Evolutionary conservation across 768 basidiomycete genomes (phyloP).

Genomic region (Lenzites betulinus): DNA sequence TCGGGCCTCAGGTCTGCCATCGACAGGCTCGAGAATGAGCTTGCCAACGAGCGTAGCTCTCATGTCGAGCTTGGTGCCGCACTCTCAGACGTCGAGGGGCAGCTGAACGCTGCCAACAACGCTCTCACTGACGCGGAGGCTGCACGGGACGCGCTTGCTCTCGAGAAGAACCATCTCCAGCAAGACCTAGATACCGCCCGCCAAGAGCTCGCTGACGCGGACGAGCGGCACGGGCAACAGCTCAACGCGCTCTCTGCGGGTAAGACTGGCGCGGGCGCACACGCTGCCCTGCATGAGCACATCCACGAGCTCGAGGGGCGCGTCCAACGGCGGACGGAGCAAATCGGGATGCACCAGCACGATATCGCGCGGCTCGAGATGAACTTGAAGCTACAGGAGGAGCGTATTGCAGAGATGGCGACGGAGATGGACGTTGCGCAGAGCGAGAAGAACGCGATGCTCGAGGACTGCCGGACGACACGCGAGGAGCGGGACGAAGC

Average conservation of each 20-base stretch:
- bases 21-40: slow-evolving; percentile 24
- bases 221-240: slow-evolving; percentile 67
- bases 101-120: slow-evolving; percentile 46
- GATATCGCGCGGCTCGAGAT: slow-evolving; percentile 77
- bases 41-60: slow-evolving; percentile 15
- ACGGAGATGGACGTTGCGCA: slow-evolving; percentile 65
- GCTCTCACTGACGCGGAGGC: slow-evolving; percentile 60
- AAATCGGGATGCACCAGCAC: slow-evolving; percentile 78
- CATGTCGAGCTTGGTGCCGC: slow-evolving; percentile 29
- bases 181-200: slow-evolving; percentile 56
- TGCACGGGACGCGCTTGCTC: slow-evolving; percentile 64
- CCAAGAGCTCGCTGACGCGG: slow-evolving; percentile 55
- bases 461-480: slow-evolving; percentile 81
- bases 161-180: slow-evolving; percentile 65
- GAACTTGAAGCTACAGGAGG: slow-evolving; percentile 74
- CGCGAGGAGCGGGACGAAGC: slow-evolving; percentile 73
- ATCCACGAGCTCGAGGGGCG: slow-evolving; percentile 70
- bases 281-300: slow-evolving; percentile 57
- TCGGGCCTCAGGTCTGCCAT: slow-evolving; percentile 21
- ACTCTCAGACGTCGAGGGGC: slow-evolving; percentile 46
- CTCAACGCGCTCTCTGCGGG: slow-evolving; percentile 57
- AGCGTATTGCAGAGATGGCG: slow-evolving; percentile 69
- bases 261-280: slow-evolving; percentile 44
- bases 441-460: slow-evolving; percentile 76
- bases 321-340: slow-evolving; percentile 66